Base-by-base conservation (phyloP, 116 monocot genomes). In the Zostera marina region DNA sequence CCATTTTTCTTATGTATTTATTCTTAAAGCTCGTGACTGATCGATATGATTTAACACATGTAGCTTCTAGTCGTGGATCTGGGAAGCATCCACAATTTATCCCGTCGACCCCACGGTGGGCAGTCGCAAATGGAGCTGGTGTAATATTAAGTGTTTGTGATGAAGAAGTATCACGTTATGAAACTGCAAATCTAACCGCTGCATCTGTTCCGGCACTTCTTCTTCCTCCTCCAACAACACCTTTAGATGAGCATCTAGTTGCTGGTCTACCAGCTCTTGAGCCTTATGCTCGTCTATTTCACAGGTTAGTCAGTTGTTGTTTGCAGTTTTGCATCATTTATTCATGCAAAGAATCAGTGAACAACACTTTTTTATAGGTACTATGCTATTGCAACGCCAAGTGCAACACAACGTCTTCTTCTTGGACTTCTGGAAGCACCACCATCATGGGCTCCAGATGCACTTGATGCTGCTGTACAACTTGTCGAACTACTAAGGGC, bases 361-460 rank as follows among this genome's bases (percentile, higher is more conserved):
- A 51, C 8, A 21, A 9, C 15, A 9, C 49, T 51, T 16, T 4
- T 39, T 11, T 21, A 39, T 51, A 94, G 94, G 60, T 96, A 96
- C 73, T 96, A 96, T 74, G 79, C 96, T 21, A 85, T 96, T 68
- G 96, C 96, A 14, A 85, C 96, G 41, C 96, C 96, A 61, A 96
- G 96, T 73, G 96, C 96, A 9, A 96, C 96, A 20, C 96, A 82
- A 41, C 79, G 89, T 61, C 80, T 96, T 64, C 79, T 96, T 70
- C 77, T 96, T 72, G 96, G 96, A 59, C 96, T 96, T 67, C 82
- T 96, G 53, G 96, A 96, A 68, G 96, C 96, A 61, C 96, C 96
- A 69, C 96, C 96, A 58, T 96, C 96, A 57, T 96, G 96, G 96
- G 96, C 96, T 43, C 96, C 96, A 53, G 96, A 96, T 70, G 96